These are phyloP conservation scores for Fusarium sp. DNA, from an alignment of 2,329 filamentous ascomycete genomes.

Conservation along the genomic window DNA sequence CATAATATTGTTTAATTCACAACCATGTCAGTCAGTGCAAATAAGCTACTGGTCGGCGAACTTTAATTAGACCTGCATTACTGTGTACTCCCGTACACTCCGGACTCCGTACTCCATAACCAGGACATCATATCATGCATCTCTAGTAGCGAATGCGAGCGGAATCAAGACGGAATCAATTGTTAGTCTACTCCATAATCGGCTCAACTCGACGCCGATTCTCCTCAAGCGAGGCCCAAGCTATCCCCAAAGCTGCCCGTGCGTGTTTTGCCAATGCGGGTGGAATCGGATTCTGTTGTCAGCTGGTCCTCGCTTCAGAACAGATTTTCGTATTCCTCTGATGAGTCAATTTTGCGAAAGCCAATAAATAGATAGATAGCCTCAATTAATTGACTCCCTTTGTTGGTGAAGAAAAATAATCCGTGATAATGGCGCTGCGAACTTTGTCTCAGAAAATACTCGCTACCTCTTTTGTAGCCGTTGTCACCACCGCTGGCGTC, in stretches of 20 bases:
- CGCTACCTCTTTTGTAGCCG: constrained; percentile 23
- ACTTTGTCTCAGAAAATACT: constrained; percentile 34
- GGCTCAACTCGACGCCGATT: constrained; percentile 18
- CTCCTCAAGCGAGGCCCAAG: constrained; percentile 6
- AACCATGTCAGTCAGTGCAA: too few relatives aligned
- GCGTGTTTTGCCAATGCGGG: constrained; percentile 5
- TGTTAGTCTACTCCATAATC: not conserved
- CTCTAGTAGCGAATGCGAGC: not conserved
- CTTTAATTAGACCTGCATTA: not conserved
- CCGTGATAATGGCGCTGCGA: constrained; percentile 28
- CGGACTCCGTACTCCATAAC: too few relatives aligned
- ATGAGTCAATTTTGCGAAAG: constrained; percentile 17
- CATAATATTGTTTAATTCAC: too few relatives aligned
- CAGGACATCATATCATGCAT: too few relatives aligned
- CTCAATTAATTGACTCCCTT: not conserved
- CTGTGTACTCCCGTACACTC: too few relatives aligned
- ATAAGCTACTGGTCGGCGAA: not conserved
- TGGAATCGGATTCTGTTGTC: constrained; percentile 24
- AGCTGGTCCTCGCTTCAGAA: constrained; percentile 7
- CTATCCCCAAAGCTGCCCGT: constrained; percentile 8
- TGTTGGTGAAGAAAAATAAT: not conserved
- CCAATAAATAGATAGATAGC: not conserved
- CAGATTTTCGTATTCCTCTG: not conserved
- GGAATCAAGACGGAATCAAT: not conserved
- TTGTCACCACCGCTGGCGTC: constrained; percentile 26